Evolutionary conservation across 805 yeast species (phyloP).

Genomic region (Kuraishia ogatae): DNA sequence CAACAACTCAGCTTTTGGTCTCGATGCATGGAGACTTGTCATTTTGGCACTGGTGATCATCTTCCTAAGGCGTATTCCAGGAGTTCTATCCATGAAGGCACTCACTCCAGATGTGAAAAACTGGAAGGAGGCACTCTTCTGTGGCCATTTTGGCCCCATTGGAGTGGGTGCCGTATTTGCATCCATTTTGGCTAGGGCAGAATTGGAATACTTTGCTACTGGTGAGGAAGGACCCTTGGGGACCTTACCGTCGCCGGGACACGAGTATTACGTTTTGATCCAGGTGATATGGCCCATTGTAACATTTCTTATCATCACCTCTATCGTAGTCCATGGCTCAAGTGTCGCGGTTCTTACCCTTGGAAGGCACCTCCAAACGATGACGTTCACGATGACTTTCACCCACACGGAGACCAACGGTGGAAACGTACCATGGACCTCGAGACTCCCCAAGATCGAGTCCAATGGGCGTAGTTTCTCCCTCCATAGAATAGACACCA

Average conservation of each 20-base stretch:
- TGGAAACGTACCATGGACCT: conserved; percentile 65
- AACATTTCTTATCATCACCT: conserved; percentile 41
- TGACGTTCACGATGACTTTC: conserved; percentile 88
- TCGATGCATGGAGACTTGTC: conserved; percentile 44
- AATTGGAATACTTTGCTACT: conserved; percentile 26
- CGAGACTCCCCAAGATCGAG: conserved; percentile 75
- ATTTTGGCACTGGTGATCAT: conserved; percentile 42
- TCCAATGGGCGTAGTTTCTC: conserved; percentile 69
- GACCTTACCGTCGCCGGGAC: conserved; percentile 16
- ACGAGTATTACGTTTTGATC: conserved; percentile 20
- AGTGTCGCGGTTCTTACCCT: conserved; percentile 51
- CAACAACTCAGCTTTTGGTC: conserved; percentile 35
- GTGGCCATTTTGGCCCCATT: conserved; percentile 95
- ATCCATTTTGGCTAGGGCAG: conserved; percentile 23
- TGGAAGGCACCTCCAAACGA: conserved; percentile 83
- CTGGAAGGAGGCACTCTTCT: conserved; percentile 91
- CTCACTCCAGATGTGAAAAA: conserved; percentile 79
- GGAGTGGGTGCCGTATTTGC: conserved; percentile 42
- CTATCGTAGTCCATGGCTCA: conserved; percentile 55
- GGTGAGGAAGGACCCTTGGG: conserved; percentile 24
- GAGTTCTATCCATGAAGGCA: conserved; percentile 65
- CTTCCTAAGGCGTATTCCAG: conserved; percentile 75
- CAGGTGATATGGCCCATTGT: conserved; percentile 41
- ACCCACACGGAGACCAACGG: conserved; percentile 55
- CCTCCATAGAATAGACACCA: conserved; percentile 74